Evolutionary conservation across 75 land plant genomes (phyloP).

Genomic region (Azolla pinnata): DNA sequence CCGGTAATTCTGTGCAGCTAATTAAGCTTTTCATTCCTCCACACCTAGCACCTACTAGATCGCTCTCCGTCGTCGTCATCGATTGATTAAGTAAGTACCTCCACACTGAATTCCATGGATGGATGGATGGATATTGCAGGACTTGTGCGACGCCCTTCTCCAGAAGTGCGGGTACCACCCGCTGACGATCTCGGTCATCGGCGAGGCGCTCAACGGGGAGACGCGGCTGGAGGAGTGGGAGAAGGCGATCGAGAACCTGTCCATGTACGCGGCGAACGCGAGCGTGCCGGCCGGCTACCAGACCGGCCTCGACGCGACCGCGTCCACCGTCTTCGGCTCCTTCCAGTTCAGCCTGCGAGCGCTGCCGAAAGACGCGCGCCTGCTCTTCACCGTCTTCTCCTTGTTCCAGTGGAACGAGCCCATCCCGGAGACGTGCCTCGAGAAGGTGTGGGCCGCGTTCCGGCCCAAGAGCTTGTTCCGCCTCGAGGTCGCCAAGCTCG

Average conservation of each 20-base stretch:
- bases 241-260: slow-evolving; percentile 32
- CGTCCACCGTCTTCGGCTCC: slow-evolving; percentile 37
- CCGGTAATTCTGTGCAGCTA: slow-evolving; percentile 32
- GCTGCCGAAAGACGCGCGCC: slow-evolving; percentile 22
- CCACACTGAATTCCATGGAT: no score
- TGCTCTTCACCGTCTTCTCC: slow-evolving; percentile 28
- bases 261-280: slow-evolving; percentile 38
- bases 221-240: slow-evolving; percentile 37
- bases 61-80: no score
- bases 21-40: no score
- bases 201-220: slow-evolving; percentile 39
- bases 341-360: slow-evolving; percentile 40
- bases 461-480: slow-evolving; percentile 27
- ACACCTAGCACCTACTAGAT: no score
- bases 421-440: slow-evolving; percentile 40
- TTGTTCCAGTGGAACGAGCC: slow-evolving; percentile 36
- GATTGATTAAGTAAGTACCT: no score
- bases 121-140: no score
- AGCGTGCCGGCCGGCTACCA: slow-evolving; percentile 42
- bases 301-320: slow-evolving; percentile 35
- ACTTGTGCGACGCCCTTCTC: slow-evolving; percentile 26
- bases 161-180: slow-evolving; percentile 47
- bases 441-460: slow-evolving; percentile 29
- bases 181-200: slow-evolving; percentile 47
- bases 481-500: slow-evolving; percentile 27